Percentiles rank a stretch among this genome's conserved stretches.
Evolutionary conservation across 768 basidiomycete genomes (phyloP).

Genomic region (Amanita rimosa): DNA sequence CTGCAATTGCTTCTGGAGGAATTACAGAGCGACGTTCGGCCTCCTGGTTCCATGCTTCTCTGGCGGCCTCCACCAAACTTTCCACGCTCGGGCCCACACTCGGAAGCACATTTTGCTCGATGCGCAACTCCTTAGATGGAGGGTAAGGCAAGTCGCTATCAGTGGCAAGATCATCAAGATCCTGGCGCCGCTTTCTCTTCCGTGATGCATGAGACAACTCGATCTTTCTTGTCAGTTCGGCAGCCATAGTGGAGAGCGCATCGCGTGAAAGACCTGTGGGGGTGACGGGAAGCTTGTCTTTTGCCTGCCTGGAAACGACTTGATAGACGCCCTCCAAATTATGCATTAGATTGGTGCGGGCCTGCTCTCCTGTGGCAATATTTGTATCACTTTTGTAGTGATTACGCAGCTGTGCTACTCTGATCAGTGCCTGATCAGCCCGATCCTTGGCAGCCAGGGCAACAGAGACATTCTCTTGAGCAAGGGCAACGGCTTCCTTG

Average conservation of each 20-base stretch:
- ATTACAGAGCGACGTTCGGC: conserved; percentile 3
- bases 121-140: background rate
- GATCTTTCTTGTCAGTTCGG: background rate
- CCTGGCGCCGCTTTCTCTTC: conserved; percentile 1
- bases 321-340: background rate
- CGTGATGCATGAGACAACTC: background rate
- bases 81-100: background rate
- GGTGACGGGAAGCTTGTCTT: background rate
- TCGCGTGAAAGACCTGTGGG: background rate
- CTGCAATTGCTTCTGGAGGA: background rate
- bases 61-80: conserved; percentile 3
- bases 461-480: conserved; percentile 7
- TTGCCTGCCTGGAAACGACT: background rate
- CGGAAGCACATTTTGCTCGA: background rate
- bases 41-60: conserved; percentile 5
- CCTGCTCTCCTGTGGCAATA: conserved; percentile 8
- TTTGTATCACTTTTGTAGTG: conserved; percentile 3
- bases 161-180: background rate
- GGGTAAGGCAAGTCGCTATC: background rate
- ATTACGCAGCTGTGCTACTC: background rate
- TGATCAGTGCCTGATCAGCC: background rate
- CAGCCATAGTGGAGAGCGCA: background rate
- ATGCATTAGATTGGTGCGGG: background rate
- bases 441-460: conserved; percentile 7
- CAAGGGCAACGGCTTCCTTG: conserved; percentile 13